Base-by-base conservation (phyloP, 2,329 filamentous ascomycete species). In the Aquanectria penicillioides region DNA sequence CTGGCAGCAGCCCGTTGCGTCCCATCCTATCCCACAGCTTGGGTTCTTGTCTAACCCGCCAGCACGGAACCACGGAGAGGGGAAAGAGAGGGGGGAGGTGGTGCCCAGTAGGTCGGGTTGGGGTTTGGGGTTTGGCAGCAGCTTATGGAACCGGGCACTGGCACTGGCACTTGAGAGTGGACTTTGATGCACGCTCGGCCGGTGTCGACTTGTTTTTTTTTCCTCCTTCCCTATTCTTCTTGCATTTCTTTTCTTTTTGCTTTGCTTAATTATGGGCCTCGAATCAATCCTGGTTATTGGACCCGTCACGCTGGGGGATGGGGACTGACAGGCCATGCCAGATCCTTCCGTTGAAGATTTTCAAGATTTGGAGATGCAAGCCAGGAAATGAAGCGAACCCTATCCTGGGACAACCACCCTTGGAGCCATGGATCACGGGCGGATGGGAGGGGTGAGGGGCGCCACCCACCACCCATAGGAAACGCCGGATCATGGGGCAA, bases 31-130 rank as follows among this genome's bases (percentile, higher is more conserved):
- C 34, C 49, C 57, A 67, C 41, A 48, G 28, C 54, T 37, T 48
- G 23, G 43, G 37, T 12, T 37, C 31, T n/a, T 38, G 37, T 57
- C 28, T 57, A 67, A 57, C 58, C 55, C 62, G 48, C 57, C 65
- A 56, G 52, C 63, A 44, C 60, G 53, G 58, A 43, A 56, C 43
- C 64, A 59, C 46, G 55, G 58, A 50, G 65, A 36, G 49, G 44
- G 11, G 34, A 28, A 36, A 44, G 47, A 53, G 22, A 18, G 22
- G 54, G 37, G 38, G 58, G 63, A 59, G n/a, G 47, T 46, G 40
- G 48, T 22, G 25, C 22, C 18, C 25, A 12, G 11, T 15, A 13
- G n/a, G 31, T 28, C 41, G 18, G 41, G 6, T 26, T 46, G 41
- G 41, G 41, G 31, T 33, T 26, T 26, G 31, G 41, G 41, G 17